phyloP scores from a whole-genome alignment of 2,329 filamentous ascomycete species.

The Sclerotiophoma versabilis region DNA sequence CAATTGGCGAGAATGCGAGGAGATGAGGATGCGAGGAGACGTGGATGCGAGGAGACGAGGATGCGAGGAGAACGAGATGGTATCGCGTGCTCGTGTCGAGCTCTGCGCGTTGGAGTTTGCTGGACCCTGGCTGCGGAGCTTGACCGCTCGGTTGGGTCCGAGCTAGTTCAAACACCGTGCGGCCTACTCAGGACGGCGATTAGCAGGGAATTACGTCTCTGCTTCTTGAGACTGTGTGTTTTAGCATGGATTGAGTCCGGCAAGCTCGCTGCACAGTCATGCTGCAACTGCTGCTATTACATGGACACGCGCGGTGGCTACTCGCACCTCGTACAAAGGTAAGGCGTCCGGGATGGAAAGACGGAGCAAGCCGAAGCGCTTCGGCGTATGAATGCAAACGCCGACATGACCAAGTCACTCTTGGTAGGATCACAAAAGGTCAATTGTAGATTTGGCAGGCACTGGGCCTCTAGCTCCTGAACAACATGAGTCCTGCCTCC shows the following conservation, averaged over 20 bases:
- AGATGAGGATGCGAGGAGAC: not conserved
- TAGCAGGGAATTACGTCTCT: too few relatives aligned
- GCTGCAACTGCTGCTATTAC: too few relatives aligned
- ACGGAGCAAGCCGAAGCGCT: conserved; percentile 20
- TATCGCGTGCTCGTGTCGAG: conserved; percentile 8
- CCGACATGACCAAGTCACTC: not conserved
- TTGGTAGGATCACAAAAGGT: not conserved
- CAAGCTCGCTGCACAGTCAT: too few relatives aligned
- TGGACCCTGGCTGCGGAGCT: conserved; percentile 16
- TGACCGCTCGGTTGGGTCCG: conserved; percentile 11
- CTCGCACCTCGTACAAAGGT: too few relatives aligned
- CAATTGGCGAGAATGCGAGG: not conserved
- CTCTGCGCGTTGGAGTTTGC: conserved; percentile 16
- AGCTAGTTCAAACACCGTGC: not conserved
- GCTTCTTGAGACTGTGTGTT: too few relatives aligned
- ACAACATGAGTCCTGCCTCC: conserved; percentile 50
- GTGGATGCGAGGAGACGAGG: not conserved
- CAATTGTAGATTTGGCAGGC: not conserved
- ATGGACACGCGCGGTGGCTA: too few relatives aligned
- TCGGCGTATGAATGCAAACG: conserved; percentile 8
- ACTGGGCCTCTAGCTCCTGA: conserved; percentile 40
- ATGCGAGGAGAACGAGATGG: not conserved
- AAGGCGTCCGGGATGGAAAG: conserved; percentile 4
- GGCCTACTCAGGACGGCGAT: too few relatives aligned
- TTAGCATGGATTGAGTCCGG: too few relatives aligned